phyloP scores from a whole-genome alignment of 2,329 filamentous ascomycete species.

The Aureobasidium leucospermi region DNA sequence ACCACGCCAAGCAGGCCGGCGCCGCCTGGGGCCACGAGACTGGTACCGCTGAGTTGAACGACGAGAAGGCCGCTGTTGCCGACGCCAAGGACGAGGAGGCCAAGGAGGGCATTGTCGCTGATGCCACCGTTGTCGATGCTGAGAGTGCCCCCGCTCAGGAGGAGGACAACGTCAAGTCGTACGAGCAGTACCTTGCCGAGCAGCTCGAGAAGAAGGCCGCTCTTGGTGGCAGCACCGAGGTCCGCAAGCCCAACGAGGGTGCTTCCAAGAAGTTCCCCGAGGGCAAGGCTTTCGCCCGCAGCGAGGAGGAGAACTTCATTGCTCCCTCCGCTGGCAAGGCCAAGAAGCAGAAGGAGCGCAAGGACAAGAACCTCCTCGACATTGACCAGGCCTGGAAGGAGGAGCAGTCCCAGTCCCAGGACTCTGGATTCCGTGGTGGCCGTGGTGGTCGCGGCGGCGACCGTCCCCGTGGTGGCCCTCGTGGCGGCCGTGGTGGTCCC shows the following conservation, averaged over 20 bases:
- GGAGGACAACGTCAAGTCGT: constrained; percentile 85
- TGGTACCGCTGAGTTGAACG: constrained; percentile 76
- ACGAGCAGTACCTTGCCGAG: constrained; percentile 78
- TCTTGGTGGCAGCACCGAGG: constrained; percentile 58
- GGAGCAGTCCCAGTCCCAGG: constrained; percentile 38
- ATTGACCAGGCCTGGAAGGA: constrained; percentile 65
- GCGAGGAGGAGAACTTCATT: constrained; percentile 62
- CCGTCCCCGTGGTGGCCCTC: constrained; percentile 30
- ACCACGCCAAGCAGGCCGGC: constrained; percentile 78
- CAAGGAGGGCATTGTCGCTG: constrained; percentile 45
- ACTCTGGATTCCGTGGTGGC: constrained; percentile 43
- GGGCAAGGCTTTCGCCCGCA: constrained; percentile 59
- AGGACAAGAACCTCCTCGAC: constrained; percentile 83
- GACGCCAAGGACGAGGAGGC: constrained; percentile 82
- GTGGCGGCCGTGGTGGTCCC: constrained; percentile 47
- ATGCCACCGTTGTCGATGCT: constrained; percentile 33
- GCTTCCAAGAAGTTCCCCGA: constrained; percentile 89
- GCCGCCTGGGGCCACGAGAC: constrained; percentile 83
- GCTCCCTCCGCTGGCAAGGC: constrained; percentile 66
- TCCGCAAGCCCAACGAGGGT: constrained; percentile 91
- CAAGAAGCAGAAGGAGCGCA: constrained; percentile 76
- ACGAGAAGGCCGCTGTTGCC: constrained; percentile 84
- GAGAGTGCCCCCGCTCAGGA: constrained; percentile 32
- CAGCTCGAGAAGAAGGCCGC: constrained; percentile 68
- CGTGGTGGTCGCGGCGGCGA: constrained; percentile 42